These are phyloP conservation scores for Carallia pectinifolia DNA, from an alignment of 345 rosid genomes.

Conservation along the genomic window DNA sequence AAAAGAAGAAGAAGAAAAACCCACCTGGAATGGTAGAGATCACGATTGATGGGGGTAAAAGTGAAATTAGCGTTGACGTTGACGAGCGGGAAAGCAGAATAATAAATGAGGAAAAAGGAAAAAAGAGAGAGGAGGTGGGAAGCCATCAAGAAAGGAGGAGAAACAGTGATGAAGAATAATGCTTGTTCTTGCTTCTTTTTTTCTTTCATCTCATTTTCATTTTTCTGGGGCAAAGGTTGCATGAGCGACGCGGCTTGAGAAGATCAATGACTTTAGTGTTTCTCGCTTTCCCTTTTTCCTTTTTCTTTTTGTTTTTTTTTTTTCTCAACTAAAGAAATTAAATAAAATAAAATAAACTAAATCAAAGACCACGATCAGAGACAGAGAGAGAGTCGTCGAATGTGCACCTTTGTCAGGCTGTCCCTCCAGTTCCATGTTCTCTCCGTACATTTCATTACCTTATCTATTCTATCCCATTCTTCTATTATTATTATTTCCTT, in stretches of 20 bases:
- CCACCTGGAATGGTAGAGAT: conserved; percentile 82
- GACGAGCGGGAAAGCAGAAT: conserved; percentile 18
- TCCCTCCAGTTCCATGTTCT: conserved; percentile 19
- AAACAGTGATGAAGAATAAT: background rate
- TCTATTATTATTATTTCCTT: background rate
- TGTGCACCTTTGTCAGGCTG: conserved; percentile 25
- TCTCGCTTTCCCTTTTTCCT: background rate
- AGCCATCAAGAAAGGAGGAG: conserved; percentile 11
- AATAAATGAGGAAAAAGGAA: conserved; percentile 10
- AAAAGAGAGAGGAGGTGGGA: conserved; percentile 17
- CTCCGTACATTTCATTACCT: background rate
- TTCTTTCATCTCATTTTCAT: conserved; percentile 8
- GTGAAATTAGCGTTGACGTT: conserved; percentile 27
- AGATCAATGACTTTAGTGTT: background rate
- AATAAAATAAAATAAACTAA: too few relatives aligned
- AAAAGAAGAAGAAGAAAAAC: background rate
- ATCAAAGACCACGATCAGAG: background rate
- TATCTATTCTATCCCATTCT: background rate
- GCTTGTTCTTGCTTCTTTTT: background rate
- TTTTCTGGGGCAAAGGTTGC: background rate
- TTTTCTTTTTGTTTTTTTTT: background rate
- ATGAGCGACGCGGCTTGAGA: background rate
- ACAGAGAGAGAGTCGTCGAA: conserved; percentile 3
- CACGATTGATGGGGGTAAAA: conserved; percentile 66
- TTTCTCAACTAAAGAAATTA: too few relatives aligned